phyloP scores from a whole-genome alignment of 169 alveolate species.

The Neospora caninum region DNA sequence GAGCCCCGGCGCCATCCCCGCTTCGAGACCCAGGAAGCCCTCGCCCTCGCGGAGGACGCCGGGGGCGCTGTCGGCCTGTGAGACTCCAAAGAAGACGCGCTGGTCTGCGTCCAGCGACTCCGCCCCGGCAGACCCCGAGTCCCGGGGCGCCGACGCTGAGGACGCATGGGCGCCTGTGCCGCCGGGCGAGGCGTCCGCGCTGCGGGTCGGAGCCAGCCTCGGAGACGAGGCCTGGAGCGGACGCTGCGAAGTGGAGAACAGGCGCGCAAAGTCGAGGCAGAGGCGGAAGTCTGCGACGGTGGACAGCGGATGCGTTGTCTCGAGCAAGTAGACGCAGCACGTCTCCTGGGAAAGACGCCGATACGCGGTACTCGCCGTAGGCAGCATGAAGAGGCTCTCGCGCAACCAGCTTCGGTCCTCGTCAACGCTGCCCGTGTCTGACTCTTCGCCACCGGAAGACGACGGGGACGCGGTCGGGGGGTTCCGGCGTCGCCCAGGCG shows the following conservation, averaged over 20 bases:
- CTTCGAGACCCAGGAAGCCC: not conserved
- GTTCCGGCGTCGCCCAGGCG: not conserved
- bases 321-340: not conserved
- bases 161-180: conserved; percentile 59
- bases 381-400: conserved; percentile 20
- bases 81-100: too few relatives aligned
- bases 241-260: conserved; percentile 81
- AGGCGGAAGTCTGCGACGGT: not conserved
- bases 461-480: not conserved
- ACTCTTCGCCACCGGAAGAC: not conserved
- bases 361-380: not conserved
- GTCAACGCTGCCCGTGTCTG: not conserved
- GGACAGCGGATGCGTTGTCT: conserved; percentile 1
- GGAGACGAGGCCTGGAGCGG: conserved; percentile 84
- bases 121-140: too few relatives aligned
- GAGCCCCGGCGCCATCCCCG: not conserved
- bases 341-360: conserved; percentile 1
- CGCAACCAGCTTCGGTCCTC: conserved; percentile 37
- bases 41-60: not conserved
- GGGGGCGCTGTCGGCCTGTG: not conserved
- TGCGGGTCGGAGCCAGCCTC: conserved; percentile 85
- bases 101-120: too few relatives aligned
- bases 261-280: not conserved
- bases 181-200: conserved; percentile 80
- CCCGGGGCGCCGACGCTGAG: not conserved